Conservation (phyloP, 2,329 filamentous ascomycete genomes). For the Fusarium miscanthi region DNA sequence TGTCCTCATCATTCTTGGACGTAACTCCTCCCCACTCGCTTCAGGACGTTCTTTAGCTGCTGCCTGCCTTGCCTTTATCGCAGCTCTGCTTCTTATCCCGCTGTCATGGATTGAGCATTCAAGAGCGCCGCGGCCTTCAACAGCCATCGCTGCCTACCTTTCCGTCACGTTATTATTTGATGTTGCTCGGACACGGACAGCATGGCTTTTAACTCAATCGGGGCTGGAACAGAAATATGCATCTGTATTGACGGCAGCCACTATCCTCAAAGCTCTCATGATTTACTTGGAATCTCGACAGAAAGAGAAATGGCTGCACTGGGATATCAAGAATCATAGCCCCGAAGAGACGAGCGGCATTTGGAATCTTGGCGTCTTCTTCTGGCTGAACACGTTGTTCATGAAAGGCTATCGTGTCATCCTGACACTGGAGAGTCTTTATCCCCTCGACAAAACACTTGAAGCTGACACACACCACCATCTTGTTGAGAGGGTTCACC, state of each 20-base stretch:
- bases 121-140: background rate
- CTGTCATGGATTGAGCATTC: background rate
- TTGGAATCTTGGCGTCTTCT: background rate
- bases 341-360: background rate
- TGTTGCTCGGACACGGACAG: background rate
- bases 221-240: fast-evolving
- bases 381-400: background rate
- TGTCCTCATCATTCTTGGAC: background rate
- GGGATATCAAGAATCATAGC: background rate
- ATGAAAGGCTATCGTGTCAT: background rate
- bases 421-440: background rate
- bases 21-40: background rate
- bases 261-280: background rate
- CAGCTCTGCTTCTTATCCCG: background rate
- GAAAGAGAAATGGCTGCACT: background rate
- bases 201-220: background rate
- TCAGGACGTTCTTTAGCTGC: background rate
- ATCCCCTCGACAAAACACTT: background rate
- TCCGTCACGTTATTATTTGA: background rate
- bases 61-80: background rate
- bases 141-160: background rate
- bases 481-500: fast-evolving
- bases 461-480: fast-evolving
- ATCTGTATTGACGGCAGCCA: background rate
- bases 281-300: background rate